Conservation (phyloP, 2,329 filamentous ascomycete genomes). For the Stemphylium vesicarium region DNA sequence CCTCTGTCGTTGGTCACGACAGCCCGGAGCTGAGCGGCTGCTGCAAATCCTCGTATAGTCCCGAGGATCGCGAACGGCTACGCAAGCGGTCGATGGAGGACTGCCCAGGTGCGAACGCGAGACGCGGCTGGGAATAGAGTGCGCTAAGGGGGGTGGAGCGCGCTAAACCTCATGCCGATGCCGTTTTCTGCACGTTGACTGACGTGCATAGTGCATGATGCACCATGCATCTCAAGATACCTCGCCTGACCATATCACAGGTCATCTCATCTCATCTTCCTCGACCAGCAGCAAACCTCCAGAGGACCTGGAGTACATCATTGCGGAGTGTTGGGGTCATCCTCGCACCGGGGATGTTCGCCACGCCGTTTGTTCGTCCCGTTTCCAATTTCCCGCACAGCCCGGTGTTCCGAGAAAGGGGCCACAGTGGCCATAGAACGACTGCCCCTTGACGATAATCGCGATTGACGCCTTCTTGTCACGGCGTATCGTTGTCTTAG, state of each 20-base stretch:
- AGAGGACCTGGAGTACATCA: background rate
- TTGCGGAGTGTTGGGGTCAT: background rate
- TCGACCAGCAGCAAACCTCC: background rate
- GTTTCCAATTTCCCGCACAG: slow-evolving; percentile 16
- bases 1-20: too few species aligned
- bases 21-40: background rate
- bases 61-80: background rate
- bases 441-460: slow-evolving; percentile 5
- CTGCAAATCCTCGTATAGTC: background rate
- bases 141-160: slow-evolving; percentile 7
- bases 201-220: slow-evolving; percentile 12
- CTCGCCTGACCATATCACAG: background rate
- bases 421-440: slow-evolving; percentile 8
- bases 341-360: background rate
- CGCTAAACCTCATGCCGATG: slow-evolving; percentile 7
- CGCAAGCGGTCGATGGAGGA: too few species aligned
- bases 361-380: slow-evolving; percentile 8
- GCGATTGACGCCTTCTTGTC: background rate
- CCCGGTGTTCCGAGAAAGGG: slow-evolving; percentile 13
- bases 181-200: slow-evolving; percentile 14
- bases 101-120: background rate
- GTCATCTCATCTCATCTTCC: background rate
- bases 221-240: slow-evolving; percentile 3
- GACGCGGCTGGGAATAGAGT: slow-evolving; percentile 2
- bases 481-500: background rate